These are phyloP conservation scores for Aspergillus egyptiacus DNA, from an alignment of 495 filamentous ascomycete species.

Conservation along the genomic window DNA sequence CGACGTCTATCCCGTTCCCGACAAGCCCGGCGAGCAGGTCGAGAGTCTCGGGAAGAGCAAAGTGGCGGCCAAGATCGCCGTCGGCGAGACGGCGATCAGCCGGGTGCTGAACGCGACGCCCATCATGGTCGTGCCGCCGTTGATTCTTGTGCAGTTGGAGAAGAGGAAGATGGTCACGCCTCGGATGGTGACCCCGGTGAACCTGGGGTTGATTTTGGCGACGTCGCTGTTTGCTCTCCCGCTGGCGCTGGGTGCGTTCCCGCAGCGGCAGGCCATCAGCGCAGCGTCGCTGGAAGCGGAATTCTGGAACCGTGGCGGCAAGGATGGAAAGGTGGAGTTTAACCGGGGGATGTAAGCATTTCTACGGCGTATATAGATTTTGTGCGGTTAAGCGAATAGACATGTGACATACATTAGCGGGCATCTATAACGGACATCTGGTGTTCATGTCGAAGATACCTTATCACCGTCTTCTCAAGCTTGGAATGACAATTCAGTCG, in stretches of 20 bases:
- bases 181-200: slow-evolving; percentile 66
- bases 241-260: slow-evolving; percentile 83
- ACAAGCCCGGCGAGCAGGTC: slow-evolving; percentile 53
- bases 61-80: slow-evolving; percentile 80
- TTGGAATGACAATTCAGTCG: too few species aligned
- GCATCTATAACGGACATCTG: too few species aligned
- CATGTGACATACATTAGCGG: too few species aligned
- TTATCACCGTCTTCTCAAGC: too few species aligned
- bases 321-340: slow-evolving; percentile 74
- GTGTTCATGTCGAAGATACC: too few species aligned
- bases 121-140: slow-evolving; percentile 90
- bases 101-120: slow-evolving; percentile 89
- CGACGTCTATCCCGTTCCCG: slow-evolving; percentile 80
- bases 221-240: slow-evolving; percentile 78
- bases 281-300: slow-evolving; percentile 71
- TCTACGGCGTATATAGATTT: too few species aligned
- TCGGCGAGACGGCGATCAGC: slow-evolving; percentile 83
- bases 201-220: slow-evolving; percentile 72
- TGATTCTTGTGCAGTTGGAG: slow-evolving; percentile 67
- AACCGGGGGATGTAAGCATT: slow-evolving; percentile 83
- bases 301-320: slow-evolving; percentile 67
- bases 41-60: slow-evolving; percentile 75
- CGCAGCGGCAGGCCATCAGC: slow-evolving; percentile 74
- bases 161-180: slow-evolving; percentile 68
- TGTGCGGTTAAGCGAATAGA: too few species aligned